Conservation (phyloP, 2,329 filamentous ascomycete genomes). For the Pseudocercospora cruenta region DNA sequence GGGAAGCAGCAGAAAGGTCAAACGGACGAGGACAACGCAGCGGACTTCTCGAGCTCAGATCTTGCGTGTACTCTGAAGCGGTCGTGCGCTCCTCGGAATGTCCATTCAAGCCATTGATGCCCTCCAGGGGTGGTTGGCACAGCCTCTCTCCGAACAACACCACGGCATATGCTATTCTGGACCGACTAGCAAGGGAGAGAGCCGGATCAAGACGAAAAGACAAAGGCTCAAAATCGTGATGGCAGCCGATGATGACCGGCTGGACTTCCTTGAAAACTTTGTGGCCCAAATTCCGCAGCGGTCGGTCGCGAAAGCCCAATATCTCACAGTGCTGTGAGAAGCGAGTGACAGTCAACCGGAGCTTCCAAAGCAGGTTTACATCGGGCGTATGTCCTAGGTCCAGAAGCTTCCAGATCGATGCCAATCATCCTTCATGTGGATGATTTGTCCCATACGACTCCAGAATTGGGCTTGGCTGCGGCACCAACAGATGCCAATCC, state of each 20-base stretch:
- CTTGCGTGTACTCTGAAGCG: not conserved
- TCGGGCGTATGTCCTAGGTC: not conserved
- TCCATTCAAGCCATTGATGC: not conserved
- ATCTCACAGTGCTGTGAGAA: not conserved
- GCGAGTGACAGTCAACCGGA: not conserved
- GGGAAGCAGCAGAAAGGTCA: not conserved
- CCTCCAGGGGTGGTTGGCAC: not conserved
- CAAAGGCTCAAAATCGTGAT: not conserved
- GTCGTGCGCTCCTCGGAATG: not conserved
- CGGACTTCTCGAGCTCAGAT: not conserved
- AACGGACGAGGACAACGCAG: not conserved
- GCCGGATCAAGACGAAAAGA: not conserved
- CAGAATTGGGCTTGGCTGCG: not conserved
- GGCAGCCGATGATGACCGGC: not conserved
- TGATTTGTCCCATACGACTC: not conserved
- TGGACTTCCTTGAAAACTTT: not conserved
- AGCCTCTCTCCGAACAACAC: not conserved
- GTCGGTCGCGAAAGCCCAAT: not conserved
- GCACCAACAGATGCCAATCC: not conserved
- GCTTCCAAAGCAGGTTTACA: not conserved
- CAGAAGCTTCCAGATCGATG: not conserved
- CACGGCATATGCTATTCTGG: not conserved
- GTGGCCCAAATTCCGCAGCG: not conserved
- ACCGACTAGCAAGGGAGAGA: not conserved
- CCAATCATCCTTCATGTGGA: not conserved